phyloP scores from a whole-genome alignment of 192 early-diverging fungal species.

The Coemansia sp. region DNA sequence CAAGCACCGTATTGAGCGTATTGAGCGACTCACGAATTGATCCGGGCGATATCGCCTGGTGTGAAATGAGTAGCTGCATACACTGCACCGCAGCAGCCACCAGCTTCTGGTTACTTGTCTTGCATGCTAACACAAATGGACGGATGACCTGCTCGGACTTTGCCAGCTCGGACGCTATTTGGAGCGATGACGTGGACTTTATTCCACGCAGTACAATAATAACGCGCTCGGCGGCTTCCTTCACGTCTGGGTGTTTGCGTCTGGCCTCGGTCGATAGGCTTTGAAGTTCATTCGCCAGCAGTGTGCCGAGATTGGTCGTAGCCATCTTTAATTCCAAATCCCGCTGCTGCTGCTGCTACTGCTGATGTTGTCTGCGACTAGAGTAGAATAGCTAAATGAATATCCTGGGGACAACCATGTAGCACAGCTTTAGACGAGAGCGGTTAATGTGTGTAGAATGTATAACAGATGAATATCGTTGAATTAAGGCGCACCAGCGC shows the following conservation, averaged over 20 bases:
- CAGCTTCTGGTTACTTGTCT: constrained; percentile 79
- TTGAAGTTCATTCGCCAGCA: constrained; percentile 78
- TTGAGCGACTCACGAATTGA: constrained; percentile 67
- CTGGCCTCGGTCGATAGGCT: constrained; percentile 82
- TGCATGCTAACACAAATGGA: constrained; percentile 86
- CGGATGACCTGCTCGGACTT: constrained; percentile 73
- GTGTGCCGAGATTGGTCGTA: constrained; percentile 40
- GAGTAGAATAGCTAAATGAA: neutral
- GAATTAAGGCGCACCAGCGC: neutral
- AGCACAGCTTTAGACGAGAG: neutral
- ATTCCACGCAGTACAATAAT: constrained; percentile 56
- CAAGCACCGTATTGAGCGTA: constrained; percentile 69
- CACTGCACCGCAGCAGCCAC: constrained; percentile 80
- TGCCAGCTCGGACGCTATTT: constrained; percentile 65
- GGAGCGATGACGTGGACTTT: constrained; percentile 33
- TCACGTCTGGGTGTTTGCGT: constrained; percentile 91
- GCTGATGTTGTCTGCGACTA: no score
- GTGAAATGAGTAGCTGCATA: constrained; percentile 61
- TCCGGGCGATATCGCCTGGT: constrained; percentile 32
- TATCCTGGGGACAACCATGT: neutral
- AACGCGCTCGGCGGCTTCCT: constrained; percentile 72
- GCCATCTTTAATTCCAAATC: constrained; percentile 8
- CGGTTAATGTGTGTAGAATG: neutral
- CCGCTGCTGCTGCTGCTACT: no score
- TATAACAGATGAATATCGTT: neutral